A percentile compares a stretch with the other conserved stretches of the same genome.
Evolutionary conservation across 768 basidiomycete genomes (phyloP).

Genomic region (Hortiboletus flavorubellus): DNA sequence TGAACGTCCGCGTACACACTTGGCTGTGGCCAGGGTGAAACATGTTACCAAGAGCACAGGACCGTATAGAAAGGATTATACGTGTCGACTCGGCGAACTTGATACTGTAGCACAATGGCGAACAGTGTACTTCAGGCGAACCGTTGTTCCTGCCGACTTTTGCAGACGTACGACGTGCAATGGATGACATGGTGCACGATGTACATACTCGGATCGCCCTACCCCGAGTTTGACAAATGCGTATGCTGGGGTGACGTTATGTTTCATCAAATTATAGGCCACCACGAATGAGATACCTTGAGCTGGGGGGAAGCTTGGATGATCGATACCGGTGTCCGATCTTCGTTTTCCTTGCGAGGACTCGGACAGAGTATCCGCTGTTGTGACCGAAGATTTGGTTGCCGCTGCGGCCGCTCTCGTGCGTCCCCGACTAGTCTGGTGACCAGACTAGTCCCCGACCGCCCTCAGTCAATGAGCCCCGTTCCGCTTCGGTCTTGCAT

Average conservation of each 20-base stretch:
- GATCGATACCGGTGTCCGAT: constrained; percentile 19
- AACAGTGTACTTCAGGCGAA: too few species aligned
- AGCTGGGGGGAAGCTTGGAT: constrained; percentile 25
- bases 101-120: too few species aligned
- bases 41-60: too few species aligned
- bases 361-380: neutral
- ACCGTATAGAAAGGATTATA: too few species aligned
- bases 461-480: constrained; percentile 71
- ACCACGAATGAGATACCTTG: constrained; percentile 19
- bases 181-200: too few species aligned
- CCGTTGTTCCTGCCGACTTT: too few species aligned
- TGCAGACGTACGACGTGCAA: too few species aligned
- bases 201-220: too few species aligned
- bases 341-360: constrained; percentile 18
- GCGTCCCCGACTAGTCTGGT: constrained; percentile 62
- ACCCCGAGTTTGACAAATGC: neutral
- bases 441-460: constrained; percentile 62
- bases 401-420: constrained; percentile 47
- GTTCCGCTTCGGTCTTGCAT: constrained; percentile 82
- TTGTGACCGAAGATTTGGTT: constrained; percentile 31
- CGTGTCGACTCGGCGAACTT: too few species aligned
- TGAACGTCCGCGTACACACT: too few species aligned
- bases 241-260: neutral
- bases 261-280: neutral
- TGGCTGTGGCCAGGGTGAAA: too few species aligned